Evolutionary conservation across 805 yeast species (phyloP).

Genomic region (Candida odintsovae): DNA sequence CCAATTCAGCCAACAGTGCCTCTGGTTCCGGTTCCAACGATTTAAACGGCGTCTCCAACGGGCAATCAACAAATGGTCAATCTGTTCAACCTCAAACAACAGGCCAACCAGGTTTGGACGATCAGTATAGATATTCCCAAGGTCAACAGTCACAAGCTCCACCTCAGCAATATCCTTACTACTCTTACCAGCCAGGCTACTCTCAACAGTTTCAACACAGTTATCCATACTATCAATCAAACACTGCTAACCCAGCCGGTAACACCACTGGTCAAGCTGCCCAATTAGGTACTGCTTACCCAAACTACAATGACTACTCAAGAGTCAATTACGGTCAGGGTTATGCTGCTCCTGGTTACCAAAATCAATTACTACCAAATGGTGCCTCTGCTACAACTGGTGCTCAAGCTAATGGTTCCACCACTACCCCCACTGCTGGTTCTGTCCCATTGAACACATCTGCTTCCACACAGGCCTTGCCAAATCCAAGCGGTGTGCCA

Average conservation of each 20-base stretch:
- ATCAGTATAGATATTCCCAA: slow-evolving; percentile 7
- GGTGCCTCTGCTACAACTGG: slow-evolving; percentile 1
- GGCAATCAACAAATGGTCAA: slow-evolving; percentile 1
- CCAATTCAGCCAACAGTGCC: slow-evolving; percentile 14
- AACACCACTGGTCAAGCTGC: slow-evolving; percentile 1
- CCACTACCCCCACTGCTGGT: slow-evolving; percentile 13
- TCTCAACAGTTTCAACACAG: slow-evolving; percentile 9
- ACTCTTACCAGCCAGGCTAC: slow-evolving; percentile 11
- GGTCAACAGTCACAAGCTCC: slow-evolving; percentile 9
- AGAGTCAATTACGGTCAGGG: slow-evolving; percentile 21
- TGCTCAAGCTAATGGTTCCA: slow-evolving; percentile 10
- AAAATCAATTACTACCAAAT: slow-evolving; percentile 11
- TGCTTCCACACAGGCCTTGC: not conserved
- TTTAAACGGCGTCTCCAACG: not conserved
- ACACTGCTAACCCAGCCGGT: slow-evolving; percentile 2
- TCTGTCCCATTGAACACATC: slow-evolving; percentile 9
- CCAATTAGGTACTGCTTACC: slow-evolving; percentile 10
- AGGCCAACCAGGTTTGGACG: slow-evolving; percentile 6
- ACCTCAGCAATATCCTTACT: slow-evolving; percentile 7
- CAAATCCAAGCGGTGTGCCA: slow-evolving; percentile 1
- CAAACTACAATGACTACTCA: slow-evolving; percentile 20
- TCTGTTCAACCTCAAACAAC: slow-evolving; percentile 2
- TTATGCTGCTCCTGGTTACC: slow-evolving; percentile 18
- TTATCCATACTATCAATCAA: slow-evolving; percentile 22
- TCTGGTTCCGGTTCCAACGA: slow-evolving; percentile 22